Evolutionary conservation across 768 basidiomycete species (phyloP), one percentile per base, ranked within the genome.

Genomic region (Podaxis mareebaensis): DNA sequence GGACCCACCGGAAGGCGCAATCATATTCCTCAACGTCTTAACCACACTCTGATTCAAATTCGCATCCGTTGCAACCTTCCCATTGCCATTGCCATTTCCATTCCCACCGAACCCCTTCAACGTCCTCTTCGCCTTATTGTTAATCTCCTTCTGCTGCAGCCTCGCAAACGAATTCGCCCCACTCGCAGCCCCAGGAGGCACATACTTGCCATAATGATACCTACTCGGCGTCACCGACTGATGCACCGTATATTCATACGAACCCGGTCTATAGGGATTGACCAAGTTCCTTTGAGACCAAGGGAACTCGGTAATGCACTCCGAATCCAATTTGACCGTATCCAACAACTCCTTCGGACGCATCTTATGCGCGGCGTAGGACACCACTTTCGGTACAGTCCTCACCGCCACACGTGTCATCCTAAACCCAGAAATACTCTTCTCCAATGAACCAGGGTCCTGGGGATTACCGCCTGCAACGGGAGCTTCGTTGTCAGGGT

Each of bases 251-350:
- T 60, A 60, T 8, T 60, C 49, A 20, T 51, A 52, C 36, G 59
- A 60, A 2, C 59, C 59, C 20, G 59, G 59, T 38, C 49, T 20
- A 52, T 60, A 38, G 0, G 59, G 59, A 2, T 60, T 60, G 8
- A 15, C 8, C 20, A 60, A 26, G 24, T 60, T 60, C 17, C 59
- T 44, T 6, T 52, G 30, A 5, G 30, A 38, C 59, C 59, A 60
- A 6, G 59, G 59, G 0, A 51, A 13, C 8, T 60, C 59, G 5
- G 33, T 52, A 11, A 40, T n/a, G 8, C 30, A 33, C 13, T 60
- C 59, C 2, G 33, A 22, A 3, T 38, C 20, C 12, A 60, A 6
- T 2, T 3, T 24, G 0, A 40, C 26, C 3, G 7, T 17, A 10
- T 26, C 5, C 15, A 60, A 10, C 8, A 60, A 13, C 13, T 51